Evolutionary conservation across 2,329 filamentous ascomycete species (phyloP), one percentile per base, ranked within the genome.

Genomic region (Ceratocystis huliohia): DNA sequence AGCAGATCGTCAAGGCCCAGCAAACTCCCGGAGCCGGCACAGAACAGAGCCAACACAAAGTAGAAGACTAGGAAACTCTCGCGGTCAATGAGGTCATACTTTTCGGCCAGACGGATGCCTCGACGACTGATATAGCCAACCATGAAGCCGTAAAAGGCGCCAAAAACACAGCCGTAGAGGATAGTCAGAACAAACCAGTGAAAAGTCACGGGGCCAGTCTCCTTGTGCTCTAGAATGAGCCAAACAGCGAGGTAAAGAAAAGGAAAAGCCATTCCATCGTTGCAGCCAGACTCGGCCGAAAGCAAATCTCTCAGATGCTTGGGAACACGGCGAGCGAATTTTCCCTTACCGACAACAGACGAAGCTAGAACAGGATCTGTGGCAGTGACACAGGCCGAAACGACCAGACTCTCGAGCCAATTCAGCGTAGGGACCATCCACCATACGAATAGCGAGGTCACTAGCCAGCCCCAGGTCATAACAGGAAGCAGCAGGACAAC

Each of bases 61-160:
- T 99, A 99, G 78, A 97, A 99, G 63, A 97, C 94, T 65, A 99
- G 83, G 73, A 96, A 97, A 75, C 93, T 97, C 77, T 99, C 94
- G 72, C 94, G 83, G 74, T 99, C 94, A 71, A 99, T 96, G 66
- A 96, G 75, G 62, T 94, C 89, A 70, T 82, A 85, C 72, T 87
- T 84, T 76, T 99, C 93, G 8, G 94, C 91, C 69, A 79, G 87
- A 72, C 91, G 91, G 78, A 99, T 96, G 30, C 89, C 86, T 71
- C 96, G 93, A 30, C 94, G 88, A 33, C 91, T 94, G 71, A 88
- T 83, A 73, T 97, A 99, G 20, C 94, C 94, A 69, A 99, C 81
- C 22, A 84, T 68, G 70, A 97, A 95, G 20, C 94, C 94, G 71
- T 88, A 96, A 67, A 97, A 73, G 59, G 91, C 89, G 63, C 94